Conservation (phyloP, 2,329 filamentous ascomycete species). For the Trichophaea hybrida region DNA sequence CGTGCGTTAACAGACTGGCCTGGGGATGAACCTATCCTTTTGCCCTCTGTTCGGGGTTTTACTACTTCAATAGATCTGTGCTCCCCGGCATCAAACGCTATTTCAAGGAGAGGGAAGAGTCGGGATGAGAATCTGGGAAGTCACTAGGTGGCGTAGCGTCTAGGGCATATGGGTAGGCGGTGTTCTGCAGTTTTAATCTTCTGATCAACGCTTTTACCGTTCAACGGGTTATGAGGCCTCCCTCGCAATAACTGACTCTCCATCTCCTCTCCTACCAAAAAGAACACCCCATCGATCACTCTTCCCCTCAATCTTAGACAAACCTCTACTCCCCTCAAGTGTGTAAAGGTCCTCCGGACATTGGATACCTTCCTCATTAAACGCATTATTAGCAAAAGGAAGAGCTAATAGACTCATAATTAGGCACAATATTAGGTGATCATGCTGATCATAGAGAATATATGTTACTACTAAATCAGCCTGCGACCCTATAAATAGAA, state of each 20-base stretch:
- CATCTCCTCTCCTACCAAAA: neutral
- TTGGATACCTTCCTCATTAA: slow-evolving; percentile 1
- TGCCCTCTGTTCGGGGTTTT: neutral
- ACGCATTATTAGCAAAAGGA: neutral
- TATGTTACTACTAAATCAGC: neutral
- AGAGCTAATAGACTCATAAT: slow-evolving; percentile 3
- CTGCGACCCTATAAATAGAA: neutral
- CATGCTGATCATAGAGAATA: neutral
- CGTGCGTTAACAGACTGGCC: neutral
- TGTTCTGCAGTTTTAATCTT: no score
- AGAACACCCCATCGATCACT: neutral
- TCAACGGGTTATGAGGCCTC: no score
- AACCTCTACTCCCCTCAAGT: no score
- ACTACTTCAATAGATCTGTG: neutral
- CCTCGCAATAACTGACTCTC: no score
- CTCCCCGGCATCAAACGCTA: slow-evolving; percentile 12
- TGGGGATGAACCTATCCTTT: neutral
- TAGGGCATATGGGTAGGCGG: no score
- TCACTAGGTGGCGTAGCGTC: no score
- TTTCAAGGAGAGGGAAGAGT: slow-evolving; percentile 10
- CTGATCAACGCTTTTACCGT: no score
- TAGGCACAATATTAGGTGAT: neutral
- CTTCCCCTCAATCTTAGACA: no score
- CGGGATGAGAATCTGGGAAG: neutral
- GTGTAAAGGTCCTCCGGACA: slow-evolving; percentile 2